Conservation (phyloP, 1,284 basidiomycete species). For the Papiliotrema nemorosa region DNA sequence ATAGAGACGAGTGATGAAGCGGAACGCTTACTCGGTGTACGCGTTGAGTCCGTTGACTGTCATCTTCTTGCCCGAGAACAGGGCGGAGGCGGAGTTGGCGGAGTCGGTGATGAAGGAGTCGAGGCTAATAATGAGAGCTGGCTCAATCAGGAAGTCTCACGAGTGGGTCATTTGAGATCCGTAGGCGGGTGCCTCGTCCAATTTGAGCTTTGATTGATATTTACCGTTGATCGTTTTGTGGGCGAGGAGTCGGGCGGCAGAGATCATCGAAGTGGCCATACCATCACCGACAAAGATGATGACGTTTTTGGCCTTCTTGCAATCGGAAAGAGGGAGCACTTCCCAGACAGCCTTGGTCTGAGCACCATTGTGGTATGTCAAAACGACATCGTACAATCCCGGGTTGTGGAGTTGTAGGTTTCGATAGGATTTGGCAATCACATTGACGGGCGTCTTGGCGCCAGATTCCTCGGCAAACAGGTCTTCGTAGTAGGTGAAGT, state of each 20-base stretch:
- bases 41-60: conserved; percentile 51
- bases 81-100: conserved; percentile 52
- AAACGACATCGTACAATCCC: conserved; percentile 26
- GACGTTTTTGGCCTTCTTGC: conserved; percentile 47
- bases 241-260: conserved; percentile 49
- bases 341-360: conserved; percentile 45
- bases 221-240: conserved; percentile 53
- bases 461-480: conserved; percentile 43
- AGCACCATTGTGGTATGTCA: conserved; percentile 32
- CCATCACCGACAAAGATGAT: conserved; percentile 46
- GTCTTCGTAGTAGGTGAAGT: conserved; percentile 46
- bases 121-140: too few relatives aligned
- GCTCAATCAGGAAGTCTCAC: too few relatives aligned
- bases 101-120: conserved; percentile 50
- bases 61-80: conserved; percentile 49
- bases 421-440: conserved; percentile 47
- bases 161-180: conserved; percentile 5
- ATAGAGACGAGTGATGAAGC: background rate
- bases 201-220: conserved; percentile 41
- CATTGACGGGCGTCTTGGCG: conserved; percentile 45
- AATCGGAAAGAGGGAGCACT: conserved; percentile 37
- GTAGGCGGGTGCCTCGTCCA: conserved; percentile 36
- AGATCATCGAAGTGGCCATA: conserved; percentile 44
- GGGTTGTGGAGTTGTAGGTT: conserved; percentile 43
- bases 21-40: conserved; percentile 19